These are phyloP conservation scores for Phytophthora ohioensis DNA, from an alignment of 352 stramenopile genomes.

Conservation along the genomic window DNA sequence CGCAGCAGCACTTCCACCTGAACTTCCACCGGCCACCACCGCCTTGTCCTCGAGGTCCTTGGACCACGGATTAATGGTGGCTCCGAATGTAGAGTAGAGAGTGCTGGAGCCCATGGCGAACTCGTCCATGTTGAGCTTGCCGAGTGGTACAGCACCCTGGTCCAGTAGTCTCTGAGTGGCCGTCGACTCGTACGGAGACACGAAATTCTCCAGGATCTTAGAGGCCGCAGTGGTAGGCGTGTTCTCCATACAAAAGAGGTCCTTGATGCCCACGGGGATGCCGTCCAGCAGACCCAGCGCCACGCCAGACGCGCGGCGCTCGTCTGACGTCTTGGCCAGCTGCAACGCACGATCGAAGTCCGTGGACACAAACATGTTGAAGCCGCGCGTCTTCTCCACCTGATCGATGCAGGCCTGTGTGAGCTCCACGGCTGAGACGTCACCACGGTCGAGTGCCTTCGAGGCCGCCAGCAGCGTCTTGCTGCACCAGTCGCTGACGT, in stretches of 20 bases:
- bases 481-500: conserved; percentile 70
- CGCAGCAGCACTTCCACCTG: conserved; percentile 93
- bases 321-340: conserved; percentile 83
- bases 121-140: conserved; percentile 99
- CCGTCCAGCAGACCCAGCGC: conserved; percentile 89
- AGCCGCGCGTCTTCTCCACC: conserved; percentile 64
- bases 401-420: conserved; percentile 79
- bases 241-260: conserved; percentile 94
- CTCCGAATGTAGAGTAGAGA: conserved; percentile 89
- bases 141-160: conserved; percentile 93
- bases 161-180: conserved; percentile 87
- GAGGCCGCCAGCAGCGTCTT: conserved; percentile 64
- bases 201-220: conserved; percentile 91
- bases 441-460: conserved; percentile 50
- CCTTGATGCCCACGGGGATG: conserved; percentile 97
- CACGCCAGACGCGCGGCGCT: conserved; percentile 54
- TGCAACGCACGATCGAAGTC: conserved; percentile 75
- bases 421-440: conserved; percentile 69
- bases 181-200: conserved; percentile 92
- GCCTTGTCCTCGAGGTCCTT: conserved; percentile 57
- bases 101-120: conserved; percentile 98
- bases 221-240: conserved; percentile 90
- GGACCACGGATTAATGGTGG: conserved; percentile 92
- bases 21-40: conserved; percentile 93
- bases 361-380: conserved; percentile 88